Conservation (phyloP, 2,329 filamentous ascomycete species). For the Amphichorda felina region DNA sequence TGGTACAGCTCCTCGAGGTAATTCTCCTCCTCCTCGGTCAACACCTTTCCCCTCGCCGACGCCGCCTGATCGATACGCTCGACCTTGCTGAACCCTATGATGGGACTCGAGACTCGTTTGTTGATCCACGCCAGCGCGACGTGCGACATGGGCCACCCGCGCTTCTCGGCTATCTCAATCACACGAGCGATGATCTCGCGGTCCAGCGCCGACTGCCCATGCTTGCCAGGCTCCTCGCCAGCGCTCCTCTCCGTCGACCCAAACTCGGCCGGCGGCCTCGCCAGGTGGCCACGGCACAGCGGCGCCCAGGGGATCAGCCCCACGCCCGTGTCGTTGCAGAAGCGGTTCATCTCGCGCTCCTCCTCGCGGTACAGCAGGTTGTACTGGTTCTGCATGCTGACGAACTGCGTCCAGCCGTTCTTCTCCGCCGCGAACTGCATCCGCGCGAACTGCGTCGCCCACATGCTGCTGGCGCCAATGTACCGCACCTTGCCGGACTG, state of each 20-base stretch:
- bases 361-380: conserved; percentile 47
- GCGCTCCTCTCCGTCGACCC: conserved; percentile 11
- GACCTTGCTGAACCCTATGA: conserved; percentile 46
- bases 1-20: conserved; percentile 49
- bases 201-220: conserved; percentile 2
- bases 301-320: conserved; percentile 21
- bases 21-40: conserved; percentile 45
- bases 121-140: conserved; percentile 54
- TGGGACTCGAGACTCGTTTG: conserved; percentile 40
- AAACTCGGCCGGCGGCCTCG: conserved; percentile 12
- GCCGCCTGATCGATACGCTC: conserved; percentile 51
- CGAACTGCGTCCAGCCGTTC: conserved; percentile 42
- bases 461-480: conserved; percentile 36
- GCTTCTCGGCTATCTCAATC: conserved; percentile 44
- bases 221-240: conserved; percentile 16
- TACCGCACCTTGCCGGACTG: conserved; percentile 43
- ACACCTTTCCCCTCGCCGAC: conserved; percentile 36
- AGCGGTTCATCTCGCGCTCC: conserved; percentile 30
- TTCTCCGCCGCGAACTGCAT: conserved; percentile 40
- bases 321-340: conserved; percentile 28
- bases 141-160: conserved; percentile 47
- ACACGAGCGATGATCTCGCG: conserved; percentile 8
- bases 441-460: conserved; percentile 31
- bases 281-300: conserved; percentile 15
- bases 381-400: conserved; percentile 46